phyloP scores from a whole-genome alignment of 2,329 filamentous ascomycete species.

The Phyllosticta paracitricarpa region DNA sequence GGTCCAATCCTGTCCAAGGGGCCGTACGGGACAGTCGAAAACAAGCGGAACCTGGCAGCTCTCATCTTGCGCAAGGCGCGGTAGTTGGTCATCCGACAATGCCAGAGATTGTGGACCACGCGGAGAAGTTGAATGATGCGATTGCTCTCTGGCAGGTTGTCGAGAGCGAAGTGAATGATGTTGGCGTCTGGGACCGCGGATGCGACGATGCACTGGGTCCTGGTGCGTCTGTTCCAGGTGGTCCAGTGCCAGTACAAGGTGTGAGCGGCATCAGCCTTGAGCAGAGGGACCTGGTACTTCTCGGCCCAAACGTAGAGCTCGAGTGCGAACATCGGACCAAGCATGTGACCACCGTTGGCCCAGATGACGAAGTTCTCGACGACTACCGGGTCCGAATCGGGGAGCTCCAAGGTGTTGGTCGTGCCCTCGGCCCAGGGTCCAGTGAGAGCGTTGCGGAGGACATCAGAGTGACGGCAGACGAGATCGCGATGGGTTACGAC shows the following conservation, averaged over 20 bases:
- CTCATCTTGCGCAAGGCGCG: too few species aligned
- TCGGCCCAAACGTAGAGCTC: slow-evolving; percentile 3
- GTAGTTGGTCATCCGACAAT: too few species aligned
- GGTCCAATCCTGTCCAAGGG: too few species aligned
- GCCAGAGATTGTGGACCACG: too few species aligned
- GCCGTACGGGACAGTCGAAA: too few species aligned
- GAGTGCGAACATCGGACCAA: neutral
- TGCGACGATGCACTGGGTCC: neutral
- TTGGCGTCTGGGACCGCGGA: neutral
- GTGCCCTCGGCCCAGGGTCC: neutral
- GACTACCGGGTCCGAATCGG: neutral
- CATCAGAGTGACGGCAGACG: neutral
- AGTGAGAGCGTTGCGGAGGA: neutral
- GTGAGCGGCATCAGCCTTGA: neutral
- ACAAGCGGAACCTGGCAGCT: too few species aligned
- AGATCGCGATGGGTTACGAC: neutral
- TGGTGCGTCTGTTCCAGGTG: neutral
- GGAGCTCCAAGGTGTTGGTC: neutral
- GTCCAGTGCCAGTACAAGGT: neutral
- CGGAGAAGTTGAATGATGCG: too few species aligned
- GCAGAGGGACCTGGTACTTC: neutral
- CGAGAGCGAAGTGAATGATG: neutral
- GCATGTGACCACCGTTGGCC: neutral
- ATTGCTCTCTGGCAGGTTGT: neutral
- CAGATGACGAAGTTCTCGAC: neutral